Evolutionary conservation across 2,329 filamentous ascomycete genomes (phyloP), one percentile per base, ranked within the genome.

Genomic region (Tympanopsis confertula): DNA sequence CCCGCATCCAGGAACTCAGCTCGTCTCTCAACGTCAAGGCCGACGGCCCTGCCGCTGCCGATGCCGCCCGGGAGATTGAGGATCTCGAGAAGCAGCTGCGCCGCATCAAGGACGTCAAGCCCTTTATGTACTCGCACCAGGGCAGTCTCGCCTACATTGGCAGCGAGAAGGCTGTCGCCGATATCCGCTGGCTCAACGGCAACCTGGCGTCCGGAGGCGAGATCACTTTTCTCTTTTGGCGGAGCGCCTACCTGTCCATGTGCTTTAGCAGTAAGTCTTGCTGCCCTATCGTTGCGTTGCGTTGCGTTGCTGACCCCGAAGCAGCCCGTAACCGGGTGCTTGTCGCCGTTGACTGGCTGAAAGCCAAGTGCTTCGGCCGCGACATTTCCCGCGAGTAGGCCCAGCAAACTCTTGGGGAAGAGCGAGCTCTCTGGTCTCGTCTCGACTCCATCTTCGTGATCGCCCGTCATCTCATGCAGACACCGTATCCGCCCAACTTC

Each of bases 71-170:
- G 42, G 74, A 94, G 63, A 95, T 98, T 56, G 86, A 93, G 63
- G 68, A 76, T 38, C 70, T 86, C 47, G 87, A 95, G 73, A 86
- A 82, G 63, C 78, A 91, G 57, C 71, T 96, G 50, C 78, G 86
- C 45, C 78, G 87, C 50, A 78, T 91, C 61, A 94, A 94, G 73
- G 84, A 94, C 59, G 81, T 95, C 61, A 93, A 93, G 58, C 91
- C 91, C 38, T 98, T 98, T 71, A 82, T 93, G 67, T 98, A 98
- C 75, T 91, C 86, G 28, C 91, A 98, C 70, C 88, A 98, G 68
- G 91, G 91, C 48, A 89, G 82, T 50, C 64, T 98, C 62, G 91
- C 91, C 37, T 98, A 98, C 66, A 98, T 98, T 65, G 91, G 91
- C 45, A 93, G 86, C 61, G 91, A 98, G 59, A 89, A 89, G 74